Base-by-base conservation (phyloP, 23 red algal genomes). In the Cyanidioschyzon merolae region DNA sequence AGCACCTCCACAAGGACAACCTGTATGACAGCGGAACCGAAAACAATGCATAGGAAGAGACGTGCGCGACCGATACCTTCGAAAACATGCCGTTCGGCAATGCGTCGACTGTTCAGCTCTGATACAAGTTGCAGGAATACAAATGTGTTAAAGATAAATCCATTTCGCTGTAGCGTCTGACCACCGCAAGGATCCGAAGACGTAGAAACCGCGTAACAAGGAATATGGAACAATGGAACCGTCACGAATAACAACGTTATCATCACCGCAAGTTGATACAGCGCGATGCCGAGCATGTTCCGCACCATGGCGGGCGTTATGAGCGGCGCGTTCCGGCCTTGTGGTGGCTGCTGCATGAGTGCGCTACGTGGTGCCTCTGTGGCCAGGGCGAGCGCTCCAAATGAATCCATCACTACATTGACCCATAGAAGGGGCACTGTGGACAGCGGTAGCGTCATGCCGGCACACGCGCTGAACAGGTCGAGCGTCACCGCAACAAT, bases 341-440 rank as follows among this genome's bases (percentile, higher is more conserved):
- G 86, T 21, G 90, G 90, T 58, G 84, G 88, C 2, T 80, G 80
- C 37, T 95, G 39, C 68, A 95, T 57, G 26, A 95, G 68, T n/a
- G 85, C 85, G 0, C 63, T 38, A 27, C 86, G 85, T 26, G 90
- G 90, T 25, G 90, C 76, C 39, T 95, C 90, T 27, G 90, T 95
- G 2, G 90, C 90, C 26, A 95, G 85, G n/a, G 90, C 90, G 31
- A 95, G 82, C 51, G 90, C 90, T 38, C 90, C 90, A 83, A 95
- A 86, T 7, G 90, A 95, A 50, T 95, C 90, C 90, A 95, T 95
- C 3, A 95, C 89, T 83, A 95, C 89, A 41, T 95, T 95, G 68
- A 95, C 90, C 90, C 90, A 95, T 0, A 95, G 83, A n/a, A 95
- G 76, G 1, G 90, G 90, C 39, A 95, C 85, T 34, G 90, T 76